A percentile compares a stretch with the other conserved stretches of the same genome.
Evolutionary conservation across 768 basidiomycete genomes (phyloP).

Genomic region (Kwoniella heveanensis): DNA sequence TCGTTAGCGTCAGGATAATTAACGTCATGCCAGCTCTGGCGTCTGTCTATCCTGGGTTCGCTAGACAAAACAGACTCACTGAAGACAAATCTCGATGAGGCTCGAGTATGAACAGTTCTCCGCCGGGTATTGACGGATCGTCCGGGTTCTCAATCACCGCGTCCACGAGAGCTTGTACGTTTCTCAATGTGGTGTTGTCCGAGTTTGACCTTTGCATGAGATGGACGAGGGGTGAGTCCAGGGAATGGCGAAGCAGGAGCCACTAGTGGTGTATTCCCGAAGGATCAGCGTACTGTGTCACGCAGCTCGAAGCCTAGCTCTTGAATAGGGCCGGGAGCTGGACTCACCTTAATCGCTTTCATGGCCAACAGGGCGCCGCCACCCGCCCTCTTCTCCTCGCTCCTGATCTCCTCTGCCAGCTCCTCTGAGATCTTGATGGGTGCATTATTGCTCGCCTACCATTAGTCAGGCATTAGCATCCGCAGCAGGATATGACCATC

Average conservation of each 20-base stretch:
- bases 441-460: constrained; percentile 13
- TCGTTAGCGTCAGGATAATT: too few species aligned
- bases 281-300: too few species aligned
- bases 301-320: too few species aligned
- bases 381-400: constrained; percentile 32
- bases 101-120: constrained; percentile 25
- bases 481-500: background rate
- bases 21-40: too few species aligned
- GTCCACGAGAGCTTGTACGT: constrained; percentile 19
- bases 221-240: constrained; percentile 30
- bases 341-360: constrained; percentile 40
- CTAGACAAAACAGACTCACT: constrained; percentile 16
- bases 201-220: background rate
- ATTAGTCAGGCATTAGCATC: background rate
- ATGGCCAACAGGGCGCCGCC: constrained; percentile 30
- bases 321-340: background rate
- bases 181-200: background rate
- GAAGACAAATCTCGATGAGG: constrained; percentile 18
- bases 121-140: constrained; percentile 11
- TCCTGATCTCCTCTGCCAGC: constrained; percentile 28
- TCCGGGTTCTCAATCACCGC: constrained; percentile 9
- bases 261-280: constrained; percentile 21
- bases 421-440: constrained; percentile 28
- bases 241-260: constrained; percentile 34
- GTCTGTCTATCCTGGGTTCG: too few species aligned